Conservation (phyloP, 441 rosid species). For the Adansonia gregorii region DNA sequence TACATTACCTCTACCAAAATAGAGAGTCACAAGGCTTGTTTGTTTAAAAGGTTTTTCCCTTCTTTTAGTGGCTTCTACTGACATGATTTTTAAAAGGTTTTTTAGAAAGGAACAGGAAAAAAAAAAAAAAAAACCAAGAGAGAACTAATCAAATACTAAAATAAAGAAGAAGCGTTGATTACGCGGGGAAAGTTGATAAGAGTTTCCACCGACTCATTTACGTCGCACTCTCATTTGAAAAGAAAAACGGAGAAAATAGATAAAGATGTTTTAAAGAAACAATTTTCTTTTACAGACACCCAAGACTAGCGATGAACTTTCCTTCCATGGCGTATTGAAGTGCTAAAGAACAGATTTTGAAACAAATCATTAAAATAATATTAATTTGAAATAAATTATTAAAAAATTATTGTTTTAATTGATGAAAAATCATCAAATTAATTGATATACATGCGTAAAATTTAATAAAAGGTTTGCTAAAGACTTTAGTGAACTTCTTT, state of each 20-base stretch:
- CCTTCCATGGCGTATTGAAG: not conserved
- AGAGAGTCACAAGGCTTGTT: too few relatives aligned
- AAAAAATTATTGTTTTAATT: too few relatives aligned
- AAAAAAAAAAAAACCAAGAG: not conserved
- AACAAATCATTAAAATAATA: too few relatives aligned
- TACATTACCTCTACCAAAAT: too few relatives aligned
- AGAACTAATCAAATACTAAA: not conserved
- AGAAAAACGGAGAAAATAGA: not conserved
- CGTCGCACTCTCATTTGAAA: not conserved
- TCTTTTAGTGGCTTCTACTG: too few relatives aligned
- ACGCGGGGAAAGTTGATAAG: slow-evolving; percentile 12
- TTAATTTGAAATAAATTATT: too few relatives aligned
- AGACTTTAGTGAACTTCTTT: too few relatives aligned
- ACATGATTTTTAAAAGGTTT: not conserved
- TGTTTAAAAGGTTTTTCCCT: too few relatives aligned
- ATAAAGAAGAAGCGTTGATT: not conserved
- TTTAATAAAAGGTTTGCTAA: too few relatives aligned
- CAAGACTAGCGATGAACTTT: not conserved
- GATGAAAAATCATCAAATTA: too few relatives aligned
- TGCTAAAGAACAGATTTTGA: too few relatives aligned
- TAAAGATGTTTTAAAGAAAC: not conserved
- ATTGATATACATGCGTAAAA: too few relatives aligned
- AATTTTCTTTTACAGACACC: not conserved
- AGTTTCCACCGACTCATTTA: slow-evolving; percentile 1
- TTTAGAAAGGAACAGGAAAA: not conserved